Percentiles rank a stretch among this genome's conserved stretches.
Evolutionary conservation across 2,329 filamentous ascomycete genomes (phyloP).

Genomic region (Venturia effusa): DNA sequence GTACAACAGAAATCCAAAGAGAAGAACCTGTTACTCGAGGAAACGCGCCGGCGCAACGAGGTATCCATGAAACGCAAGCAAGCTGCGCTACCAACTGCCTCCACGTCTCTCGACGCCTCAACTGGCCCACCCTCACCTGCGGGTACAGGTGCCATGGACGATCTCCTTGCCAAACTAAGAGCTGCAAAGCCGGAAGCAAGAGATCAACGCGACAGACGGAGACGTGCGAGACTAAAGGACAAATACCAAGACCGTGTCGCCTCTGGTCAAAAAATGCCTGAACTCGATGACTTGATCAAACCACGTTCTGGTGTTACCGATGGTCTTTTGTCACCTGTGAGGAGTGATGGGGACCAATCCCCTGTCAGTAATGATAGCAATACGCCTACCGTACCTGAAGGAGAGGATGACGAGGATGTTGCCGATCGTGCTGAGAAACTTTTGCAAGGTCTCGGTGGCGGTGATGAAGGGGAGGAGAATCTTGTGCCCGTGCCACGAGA

Average conservation of each 20-base stretch:
- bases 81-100: conserved; percentile 29
- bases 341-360: conserved; percentile 12
- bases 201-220: conserved; percentile 79
- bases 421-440: conserved; percentile 75
- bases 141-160: conserved; percentile 89
- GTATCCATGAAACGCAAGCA: conserved; percentile 84
- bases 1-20: conserved; percentile 64
- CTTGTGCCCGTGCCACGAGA: neutral
- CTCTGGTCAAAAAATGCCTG: conserved; percentile 79
- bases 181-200: conserved; percentile 82
- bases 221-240: conserved; percentile 81
- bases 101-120: conserved; percentile 22
- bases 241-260: conserved; percentile 81
- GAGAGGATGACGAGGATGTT: conserved; percentile 56
- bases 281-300: conserved; percentile 52
- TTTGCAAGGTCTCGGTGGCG: conserved; percentile 69
- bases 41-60: conserved; percentile 74
- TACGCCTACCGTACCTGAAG: conserved; percentile 18
- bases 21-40: conserved; percentile 80
- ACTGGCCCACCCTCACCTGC: conserved; percentile 45
- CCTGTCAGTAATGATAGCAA: conserved; percentile 19
- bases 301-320: conserved; percentile 12
- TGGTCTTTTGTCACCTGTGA: conserved; percentile 19
- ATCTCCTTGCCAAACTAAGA: conserved; percentile 83
- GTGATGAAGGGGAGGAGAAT: conserved; percentile 34